A percentile compares a stretch with the other conserved stretches of the same genome.
Evolutionary conservation across 1,284 basidiomycete species (phyloP).

Genomic region (Pulveroboletus sp.): DNA sequence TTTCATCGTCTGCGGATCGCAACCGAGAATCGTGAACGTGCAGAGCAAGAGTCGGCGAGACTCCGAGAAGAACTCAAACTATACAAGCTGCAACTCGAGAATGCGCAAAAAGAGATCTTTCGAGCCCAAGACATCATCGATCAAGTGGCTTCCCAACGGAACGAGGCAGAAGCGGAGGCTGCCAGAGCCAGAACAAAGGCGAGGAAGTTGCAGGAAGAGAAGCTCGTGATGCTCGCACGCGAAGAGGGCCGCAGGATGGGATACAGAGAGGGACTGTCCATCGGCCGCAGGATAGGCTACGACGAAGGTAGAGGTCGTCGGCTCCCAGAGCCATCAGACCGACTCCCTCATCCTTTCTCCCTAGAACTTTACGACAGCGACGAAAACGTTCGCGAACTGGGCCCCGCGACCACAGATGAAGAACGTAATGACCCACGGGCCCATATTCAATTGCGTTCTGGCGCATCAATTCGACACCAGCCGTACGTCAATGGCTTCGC

Average conservation of each 20-base stretch:
- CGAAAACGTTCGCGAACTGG: constrained; percentile 16
- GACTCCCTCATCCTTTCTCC: constrained; percentile 16
- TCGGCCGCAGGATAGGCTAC: constrained; percentile 38
- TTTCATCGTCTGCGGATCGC: constrained; percentile 44
- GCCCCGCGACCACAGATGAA: constrained; percentile 19
- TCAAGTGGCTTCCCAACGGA: constrained; percentile 41
- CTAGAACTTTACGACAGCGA: constrained; percentile 18
- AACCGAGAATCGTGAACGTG: constrained; percentile 43
- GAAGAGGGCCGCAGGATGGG: constrained; percentile 48
- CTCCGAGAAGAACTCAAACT: constrained; percentile 46
- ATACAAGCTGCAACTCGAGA: constrained; percentile 49
- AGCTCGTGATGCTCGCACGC: constrained; percentile 41
- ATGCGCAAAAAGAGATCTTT: constrained; percentile 48
- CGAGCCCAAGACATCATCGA: constrained; percentile 50
- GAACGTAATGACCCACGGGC: constrained; percentile 26
- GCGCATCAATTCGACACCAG: constrained; percentile 16
- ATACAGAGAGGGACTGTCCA: constrained; percentile 42
- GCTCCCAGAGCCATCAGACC: constrained; percentile 10
- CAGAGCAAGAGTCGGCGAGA: constrained; percentile 44
- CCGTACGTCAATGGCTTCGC: constrained; percentile 27
- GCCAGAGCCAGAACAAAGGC: constrained; percentile 45
- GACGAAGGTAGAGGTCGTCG: constrained; percentile 33
- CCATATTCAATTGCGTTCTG: constrained; percentile 14
- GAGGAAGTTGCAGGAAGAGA: constrained; percentile 46
- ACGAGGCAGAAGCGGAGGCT: constrained; percentile 49